Base-by-base conservation (phyloP, 1,139 yeast genomes). In the Debaryomyces udenii region DNA sequence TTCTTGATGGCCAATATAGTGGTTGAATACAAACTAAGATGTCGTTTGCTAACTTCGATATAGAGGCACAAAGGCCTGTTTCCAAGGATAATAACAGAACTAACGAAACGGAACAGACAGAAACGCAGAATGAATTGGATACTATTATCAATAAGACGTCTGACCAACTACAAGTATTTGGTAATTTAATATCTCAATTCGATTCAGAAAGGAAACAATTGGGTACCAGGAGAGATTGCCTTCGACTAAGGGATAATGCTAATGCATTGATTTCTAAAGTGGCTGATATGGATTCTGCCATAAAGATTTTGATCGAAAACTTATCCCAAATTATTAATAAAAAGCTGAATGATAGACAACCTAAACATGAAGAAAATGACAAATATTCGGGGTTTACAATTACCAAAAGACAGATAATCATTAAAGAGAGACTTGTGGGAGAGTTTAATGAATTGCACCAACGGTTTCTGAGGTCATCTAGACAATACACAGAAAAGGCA, bases 41-140 rank as follows among this genome's bases (percentile, higher is more conserved):
- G 87, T 81, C 87, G 3, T 81, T 81, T 65, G 81, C 83, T 33
- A 74, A 76, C 45, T 65, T 64, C 35, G 86, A 81, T 56, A 48
- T 78, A 9, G 86, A 81, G 55, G 78, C 85, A 2, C 86, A 81
- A 48, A 63, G 48, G 39, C 57, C 62, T 14, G 35, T 50, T 6
- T 38, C 45, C 3, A 46, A 47, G 24, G 37, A 18, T 9, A 26
- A 27, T 24, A 29, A 15, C 9, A 10, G 7, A 9, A 15, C 16
- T 28, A 11, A 28, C 14, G 29, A 26, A 15, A 18, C 4, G 11
- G 16, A 14, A 13, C 41, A 40, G 26, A 29, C 28, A 4, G 29
- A 36, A 22, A 14, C 37, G 13, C 37, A 44, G 18, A 56, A 53
- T 35, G 72, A 68, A 35, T 50, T 71, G 37, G 76, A 69, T 40